Evolutionary conservation across 1,284 basidiomycete species (phyloP), one percentile per base, ranked within the genome.

Genomic region (Puccinia brachypodii): DNA sequence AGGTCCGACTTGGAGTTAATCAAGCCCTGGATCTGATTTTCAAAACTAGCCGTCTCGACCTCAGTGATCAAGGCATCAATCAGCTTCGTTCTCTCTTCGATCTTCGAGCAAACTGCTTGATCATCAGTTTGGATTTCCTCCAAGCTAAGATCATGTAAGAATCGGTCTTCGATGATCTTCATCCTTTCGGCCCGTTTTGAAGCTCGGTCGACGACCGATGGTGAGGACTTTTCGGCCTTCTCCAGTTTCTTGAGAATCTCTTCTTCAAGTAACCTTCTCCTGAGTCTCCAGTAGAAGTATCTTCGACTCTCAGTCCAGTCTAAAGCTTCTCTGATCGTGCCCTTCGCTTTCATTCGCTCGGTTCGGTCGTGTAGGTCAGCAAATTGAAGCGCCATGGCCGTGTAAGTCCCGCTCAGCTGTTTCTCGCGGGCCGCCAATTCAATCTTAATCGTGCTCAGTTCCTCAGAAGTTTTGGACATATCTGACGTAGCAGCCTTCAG

Each of bases 271-370:
- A 90, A 84, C 83, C 89, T 88, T 73, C 89, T 86, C 82, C 95
- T 92, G 71, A 96, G 89, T 78, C 94, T 92, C 95, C 94, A 96
- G 89, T 98, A 99, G 90, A 99, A 98, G 87, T 92, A 91, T 96
- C 97, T 82, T 92, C 90, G 82, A 36, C 73, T 76, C 28, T 82
- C 73, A 19, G 19, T 50, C 86, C 86, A 87, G 13, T 84, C 82
- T 90, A 91, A 42, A 91, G 89, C 85, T 90, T 93, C 64, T 92
- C 95, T 86, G 93, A 97, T 86, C 38, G 87, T 87, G 25, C 95
- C 96, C 88, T 98, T 98, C 38, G 96, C 96, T 88, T 97, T 94
- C 96, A 99, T 98, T 83, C 96, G 94, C 82, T 95, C 96, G 64
- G 92, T 90, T n/a, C 82, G 78, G 75, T 95, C 94, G 87, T 98